Percentiles rank a stretch among this genome's conserved stretches.
phyloP scores from a whole-genome alignment of 2,329 filamentous ascomycete species.

The Aspergillus novoparasiticus region DNA sequence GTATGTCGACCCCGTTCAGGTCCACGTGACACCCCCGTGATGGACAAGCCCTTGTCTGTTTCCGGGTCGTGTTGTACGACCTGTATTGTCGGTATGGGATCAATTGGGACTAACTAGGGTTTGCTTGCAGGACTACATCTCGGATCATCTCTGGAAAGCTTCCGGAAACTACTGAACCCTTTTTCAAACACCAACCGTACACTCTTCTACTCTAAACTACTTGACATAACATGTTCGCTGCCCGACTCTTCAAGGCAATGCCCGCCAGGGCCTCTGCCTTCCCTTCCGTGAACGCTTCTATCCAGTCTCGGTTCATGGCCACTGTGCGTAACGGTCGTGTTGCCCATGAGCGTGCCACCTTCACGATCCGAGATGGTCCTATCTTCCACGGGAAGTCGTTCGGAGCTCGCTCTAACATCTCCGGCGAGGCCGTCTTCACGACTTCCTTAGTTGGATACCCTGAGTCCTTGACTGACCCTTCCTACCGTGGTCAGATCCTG shows the following conservation, averaged over 20 bases:
- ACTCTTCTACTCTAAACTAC: slow-evolving; percentile 9
- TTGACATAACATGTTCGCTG: slow-evolving; percentile 54
- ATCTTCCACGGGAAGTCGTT: slow-evolving; percentile 97
- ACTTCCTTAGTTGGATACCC: slow-evolving; percentile 97
- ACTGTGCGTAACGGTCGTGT: slow-evolving; percentile 72
- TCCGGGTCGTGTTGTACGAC: not conserved
- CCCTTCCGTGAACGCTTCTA: slow-evolving; percentile 39
- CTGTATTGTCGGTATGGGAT: not conserved
- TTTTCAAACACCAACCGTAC: not conserved
- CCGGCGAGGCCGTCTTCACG: slow-evolving; percentile 97
- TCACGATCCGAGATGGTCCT: slow-evolving; percentile 94
- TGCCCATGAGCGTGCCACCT: slow-evolving; percentile 78
- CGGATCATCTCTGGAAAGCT: slow-evolving; percentile 71
- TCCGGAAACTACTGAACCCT: slow-evolving; percentile 58
- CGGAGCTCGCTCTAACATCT: slow-evolving; percentile 94
- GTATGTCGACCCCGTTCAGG: slow-evolving; percentile 51
- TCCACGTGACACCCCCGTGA: not conserved
- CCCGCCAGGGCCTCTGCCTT: slow-evolving; percentile 51
- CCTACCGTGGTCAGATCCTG: slow-evolving; percentile 80
- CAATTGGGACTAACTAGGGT: slow-evolving; percentile 8
- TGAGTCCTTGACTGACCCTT: slow-evolving; percentile 76
- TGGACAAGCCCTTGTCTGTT: not conserved
- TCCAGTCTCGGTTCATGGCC: slow-evolving; percentile 57
- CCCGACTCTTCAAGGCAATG: slow-evolving; percentile 57
- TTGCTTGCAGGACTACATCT: slow-evolving; percentile 62